phyloP scores from a whole-genome alignment of 805 yeast genomes.

The Brettanomyces nanus region DNA sequence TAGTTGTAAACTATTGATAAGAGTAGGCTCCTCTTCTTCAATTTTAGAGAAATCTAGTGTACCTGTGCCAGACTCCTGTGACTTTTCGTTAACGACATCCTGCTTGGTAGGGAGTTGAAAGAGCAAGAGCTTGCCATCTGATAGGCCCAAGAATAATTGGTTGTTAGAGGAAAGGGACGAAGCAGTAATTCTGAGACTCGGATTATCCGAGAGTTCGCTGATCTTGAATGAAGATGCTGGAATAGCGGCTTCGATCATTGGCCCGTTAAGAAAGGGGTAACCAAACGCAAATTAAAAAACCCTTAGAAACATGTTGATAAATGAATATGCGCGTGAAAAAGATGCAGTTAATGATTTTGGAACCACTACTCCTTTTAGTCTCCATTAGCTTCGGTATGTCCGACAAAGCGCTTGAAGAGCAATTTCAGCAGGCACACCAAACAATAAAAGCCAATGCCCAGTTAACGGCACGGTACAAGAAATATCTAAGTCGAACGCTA shows the following conservation, averaged over 20 bases:
- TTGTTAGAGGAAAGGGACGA: slow-evolving; percentile 8
- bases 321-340: too few relatives aligned
- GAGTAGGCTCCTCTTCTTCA: slow-evolving; percentile 12
- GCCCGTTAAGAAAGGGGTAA: too few relatives aligned
- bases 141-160: slow-evolving; percentile 16
- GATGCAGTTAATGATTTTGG: too few relatives aligned
- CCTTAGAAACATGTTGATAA: too few relatives aligned
- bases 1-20: slow-evolving; percentile 10
- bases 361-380: too few relatives aligned
- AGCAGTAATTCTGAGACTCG: slow-evolving; percentile 10
- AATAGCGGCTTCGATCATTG: slow-evolving; percentile 13
- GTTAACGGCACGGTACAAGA: slow-evolving; percentile 15
- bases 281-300: too few relatives aligned
- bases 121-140: slow-evolving; percentile 12
- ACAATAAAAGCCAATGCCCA: slow-evolving; percentile 15
- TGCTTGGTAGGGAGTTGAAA: slow-evolving; percentile 13
- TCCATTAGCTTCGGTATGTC: too few relatives aligned
- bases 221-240: slow-evolving; percentile 11
- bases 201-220: slow-evolving; percentile 7
- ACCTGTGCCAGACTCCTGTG: background rate
- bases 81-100: background rate
- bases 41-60: slow-evolving; percentile 1
- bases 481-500: slow-evolving; percentile 16
- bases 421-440: slow-evolving; percentile 16
- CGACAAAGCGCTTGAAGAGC: slow-evolving; percentile 19